phyloP scores from a whole-genome alignment of 164 flowering plant species.

The Vitis labrusca region DNA sequence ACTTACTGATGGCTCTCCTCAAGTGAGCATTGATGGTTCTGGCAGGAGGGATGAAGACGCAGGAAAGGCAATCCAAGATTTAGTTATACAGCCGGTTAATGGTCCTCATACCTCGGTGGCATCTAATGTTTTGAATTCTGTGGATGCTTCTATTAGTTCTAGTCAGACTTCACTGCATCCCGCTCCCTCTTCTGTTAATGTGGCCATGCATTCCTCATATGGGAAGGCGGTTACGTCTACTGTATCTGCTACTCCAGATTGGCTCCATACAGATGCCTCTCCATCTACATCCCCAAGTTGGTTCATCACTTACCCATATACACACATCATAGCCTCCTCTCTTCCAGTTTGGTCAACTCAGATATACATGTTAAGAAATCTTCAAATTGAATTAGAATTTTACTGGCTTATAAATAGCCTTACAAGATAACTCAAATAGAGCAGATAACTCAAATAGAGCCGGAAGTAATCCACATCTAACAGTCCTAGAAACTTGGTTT shows the following conservation, averaged over 20 bases:
- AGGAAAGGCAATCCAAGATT: constrained; percentile 36
- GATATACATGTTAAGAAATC: too few relatives aligned
- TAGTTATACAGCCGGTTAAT: constrained; percentile 28
- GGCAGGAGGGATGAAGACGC: constrained; percentile 28
- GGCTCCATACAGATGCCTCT: constrained; percentile 99
- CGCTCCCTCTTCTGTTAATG: constrained; percentile 25
- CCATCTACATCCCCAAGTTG: constrained; percentile 77
- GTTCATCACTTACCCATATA: constrained; percentile 62
- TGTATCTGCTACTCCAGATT: constrained; percentile 49
- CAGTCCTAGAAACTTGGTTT: too few relatives aligned
- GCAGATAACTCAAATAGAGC: too few relatives aligned
- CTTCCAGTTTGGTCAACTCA: constrained; percentile 94
- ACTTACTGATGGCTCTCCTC: constrained; percentile 25
- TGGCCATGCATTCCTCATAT: constrained; percentile 28
- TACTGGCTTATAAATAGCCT: too few relatives aligned
- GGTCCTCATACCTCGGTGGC: constrained; percentile 23
- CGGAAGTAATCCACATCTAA: too few relatives aligned
- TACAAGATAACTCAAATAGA: too few relatives aligned
- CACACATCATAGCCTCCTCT: constrained; percentile 75
- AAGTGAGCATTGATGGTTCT: constrained; percentile 27
- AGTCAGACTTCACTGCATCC: constrained; percentile 26
- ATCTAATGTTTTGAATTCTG: constrained; percentile 23
- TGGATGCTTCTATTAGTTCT: constrained; percentile 32
- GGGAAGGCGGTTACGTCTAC: constrained; percentile 36
- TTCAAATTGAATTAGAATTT: too few relatives aligned